Conservation (phyloP, 306 rosid species). For the Quercus bicolor region DNA sequence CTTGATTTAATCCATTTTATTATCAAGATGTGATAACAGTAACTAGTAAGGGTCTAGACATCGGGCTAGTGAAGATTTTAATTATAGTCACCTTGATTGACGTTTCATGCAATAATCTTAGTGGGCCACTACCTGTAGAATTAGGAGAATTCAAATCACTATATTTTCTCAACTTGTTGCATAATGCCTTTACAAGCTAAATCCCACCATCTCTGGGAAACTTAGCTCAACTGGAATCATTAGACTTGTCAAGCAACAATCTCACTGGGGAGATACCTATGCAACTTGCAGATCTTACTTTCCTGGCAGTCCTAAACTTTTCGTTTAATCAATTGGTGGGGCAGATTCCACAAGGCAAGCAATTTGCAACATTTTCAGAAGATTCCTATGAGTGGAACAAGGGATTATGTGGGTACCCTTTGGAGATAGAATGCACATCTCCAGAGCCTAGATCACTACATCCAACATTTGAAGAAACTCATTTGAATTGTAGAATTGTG, state of each 20-base stretch:
- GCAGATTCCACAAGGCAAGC: conserved; percentile 14
- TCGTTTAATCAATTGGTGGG: conserved; percentile 24
- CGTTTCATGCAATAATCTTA: conserved; percentile 31
- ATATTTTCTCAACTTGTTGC: conserved; percentile 20
- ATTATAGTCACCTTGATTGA: conserved; percentile 7
- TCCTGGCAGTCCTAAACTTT: conserved; percentile 11
- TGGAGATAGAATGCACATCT: neutral
- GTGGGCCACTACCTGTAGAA: conserved; percentile 12
- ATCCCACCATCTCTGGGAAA: conserved; percentile 23
- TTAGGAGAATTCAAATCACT: conserved; percentile 9
- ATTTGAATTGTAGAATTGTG: neutral
- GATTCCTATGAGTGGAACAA: conserved; percentile 11
- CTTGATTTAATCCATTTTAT: neutral
- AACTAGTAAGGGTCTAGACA: conserved; percentile 6
- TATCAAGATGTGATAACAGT: conserved; percentile 29
- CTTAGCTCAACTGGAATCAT: conserved; percentile 6
- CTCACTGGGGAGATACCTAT: conserved; percentile 13
- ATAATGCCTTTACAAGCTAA: conserved; percentile 2
- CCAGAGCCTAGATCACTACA: neutral
- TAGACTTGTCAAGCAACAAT: conserved; percentile 24
- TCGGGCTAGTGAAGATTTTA: conserved; percentile 1
- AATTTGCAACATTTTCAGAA: conserved; percentile 13
- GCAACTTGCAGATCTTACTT: neutral
- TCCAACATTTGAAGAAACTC: neutral
- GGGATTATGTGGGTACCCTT: conserved; percentile 17